Percentiles rank a stretch among this genome's conserved stretches.
These are phyloP conservation scores for Macadamia tetraphylla DNA, from an alignment of 164 flowering plant species.

Conservation along the genomic window DNA sequence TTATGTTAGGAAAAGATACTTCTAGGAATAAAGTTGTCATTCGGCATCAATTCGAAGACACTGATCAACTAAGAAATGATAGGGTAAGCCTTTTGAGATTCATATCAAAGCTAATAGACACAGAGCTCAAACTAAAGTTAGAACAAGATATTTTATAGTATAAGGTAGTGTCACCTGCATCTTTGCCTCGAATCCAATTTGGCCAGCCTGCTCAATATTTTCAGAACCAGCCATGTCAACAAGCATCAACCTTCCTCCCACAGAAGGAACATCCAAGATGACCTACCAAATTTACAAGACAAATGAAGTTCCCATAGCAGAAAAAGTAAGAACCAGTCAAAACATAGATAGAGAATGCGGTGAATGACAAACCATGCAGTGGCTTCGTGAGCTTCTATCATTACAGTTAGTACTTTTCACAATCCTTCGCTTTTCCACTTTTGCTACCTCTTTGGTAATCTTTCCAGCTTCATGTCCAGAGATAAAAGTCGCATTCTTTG, in stretches of 20 bases:
- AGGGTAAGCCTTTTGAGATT: no score
- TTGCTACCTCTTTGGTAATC: conserved; percentile 85
- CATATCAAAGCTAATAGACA: no score
- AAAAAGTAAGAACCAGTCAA: neutral
- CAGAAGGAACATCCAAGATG: conserved; percentile 87
- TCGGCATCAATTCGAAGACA: no score
- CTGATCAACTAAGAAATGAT: no score
- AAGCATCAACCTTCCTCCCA: conserved; percentile 93
- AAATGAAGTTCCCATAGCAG: neutral
- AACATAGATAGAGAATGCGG: neutral
- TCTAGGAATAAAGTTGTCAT: no score
- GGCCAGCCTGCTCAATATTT: conserved; percentile 98
- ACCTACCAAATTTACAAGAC: conserved; percentile 40
- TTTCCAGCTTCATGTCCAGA: conserved; percentile 94
- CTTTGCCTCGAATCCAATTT: conserved; percentile 89
- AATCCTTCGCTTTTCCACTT: conserved; percentile 92
- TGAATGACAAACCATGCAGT: conserved; percentile 75
- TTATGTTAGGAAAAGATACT: no score
- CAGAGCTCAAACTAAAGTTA: no score
- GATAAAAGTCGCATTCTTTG: conserved; percentile 85
- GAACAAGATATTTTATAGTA: neutral
- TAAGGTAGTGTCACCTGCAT: conserved; percentile 61
- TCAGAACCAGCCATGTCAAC: conserved; percentile 99
- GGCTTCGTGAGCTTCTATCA: conserved; percentile 96
- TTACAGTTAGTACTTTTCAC: conserved; percentile 87